These are phyloP conservation scores for Drechslerella dactyloides DNA, from an alignment of 2,329 filamentous ascomycete species.

Conservation along the genomic window DNA sequence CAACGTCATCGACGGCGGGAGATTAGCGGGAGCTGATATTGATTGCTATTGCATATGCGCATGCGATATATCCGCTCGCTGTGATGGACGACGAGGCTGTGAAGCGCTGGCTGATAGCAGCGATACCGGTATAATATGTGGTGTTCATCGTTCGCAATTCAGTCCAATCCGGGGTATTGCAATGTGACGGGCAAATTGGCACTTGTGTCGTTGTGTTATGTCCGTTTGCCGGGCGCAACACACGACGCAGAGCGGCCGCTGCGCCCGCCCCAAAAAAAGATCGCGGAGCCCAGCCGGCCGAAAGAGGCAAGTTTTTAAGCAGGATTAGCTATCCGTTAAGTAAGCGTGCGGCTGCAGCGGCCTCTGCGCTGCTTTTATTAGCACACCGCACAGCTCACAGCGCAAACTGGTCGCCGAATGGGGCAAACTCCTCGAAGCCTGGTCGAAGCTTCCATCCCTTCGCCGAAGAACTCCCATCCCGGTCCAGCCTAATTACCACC, in stretches of 20 bases:
- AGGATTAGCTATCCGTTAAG: not conserved
- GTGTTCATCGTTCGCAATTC: too few relatives aligned
- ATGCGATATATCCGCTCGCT: too few relatives aligned
- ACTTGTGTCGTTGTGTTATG: too few relatives aligned
- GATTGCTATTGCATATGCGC: too few relatives aligned
- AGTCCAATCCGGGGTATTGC: too few relatives aligned
- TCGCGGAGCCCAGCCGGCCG: not conserved
- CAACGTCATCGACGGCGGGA: too few relatives aligned
- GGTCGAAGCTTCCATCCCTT: constrained; percentile 27
- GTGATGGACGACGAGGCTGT: too few relatives aligned
- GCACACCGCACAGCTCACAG: not conserved
- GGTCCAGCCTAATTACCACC: not conserved
- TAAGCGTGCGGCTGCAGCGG: not conserved
- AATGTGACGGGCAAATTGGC: too few relatives aligned
- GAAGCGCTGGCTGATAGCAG: too few relatives aligned
- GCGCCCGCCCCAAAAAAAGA: constrained; percentile 1
- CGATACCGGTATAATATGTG: too few relatives aligned
- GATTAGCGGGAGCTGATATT: too few relatives aligned
- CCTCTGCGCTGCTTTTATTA: constrained; percentile 9
- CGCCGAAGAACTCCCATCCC: constrained; percentile 12
- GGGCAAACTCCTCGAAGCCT: constrained; percentile 32
- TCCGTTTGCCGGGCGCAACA: constrained; percentile 2
- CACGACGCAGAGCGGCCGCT: not conserved
- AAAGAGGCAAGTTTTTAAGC: not conserved
- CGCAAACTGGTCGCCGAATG: constrained; percentile 39